phyloP scores from a whole-genome alignment of 225 moss, liverwort and hornwort species.

The Pseudisothecium myosuroides region DNA sequence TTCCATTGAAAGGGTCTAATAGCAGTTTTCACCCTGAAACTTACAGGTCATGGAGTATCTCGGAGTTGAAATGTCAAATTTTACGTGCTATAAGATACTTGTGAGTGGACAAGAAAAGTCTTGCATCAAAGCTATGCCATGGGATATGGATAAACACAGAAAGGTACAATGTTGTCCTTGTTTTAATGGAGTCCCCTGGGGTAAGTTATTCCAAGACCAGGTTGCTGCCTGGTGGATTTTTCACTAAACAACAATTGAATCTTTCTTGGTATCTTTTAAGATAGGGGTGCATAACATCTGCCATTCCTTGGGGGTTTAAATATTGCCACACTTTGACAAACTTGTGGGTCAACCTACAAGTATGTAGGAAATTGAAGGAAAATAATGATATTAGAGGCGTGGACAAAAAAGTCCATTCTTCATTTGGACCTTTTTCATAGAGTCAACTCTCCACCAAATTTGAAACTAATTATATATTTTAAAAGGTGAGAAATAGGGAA shows the following conservation, averaged over 20 bases:
- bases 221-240: not conserved
- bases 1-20: too few species aligned
- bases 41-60: not conserved
- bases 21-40: not conserved
- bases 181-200: not conserved
- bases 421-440: accelerated
- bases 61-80: conserved; percentile 14
- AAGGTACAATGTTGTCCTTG: not conserved
- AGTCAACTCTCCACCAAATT: not conserved
- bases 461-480: not conserved
- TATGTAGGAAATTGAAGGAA: not conserved
- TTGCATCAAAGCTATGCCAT: not conserved
- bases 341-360: accelerated
- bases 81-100: not conserved
- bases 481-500: not conserved
- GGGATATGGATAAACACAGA: not conserved
- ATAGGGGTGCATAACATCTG: not conserved
- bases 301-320: not conserved
- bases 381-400: not conserved
- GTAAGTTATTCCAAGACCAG: not conserved
- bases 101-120: conserved; percentile 11
- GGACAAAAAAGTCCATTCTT: not conserved
- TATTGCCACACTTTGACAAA: not conserved
- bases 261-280: not conserved
- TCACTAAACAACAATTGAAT: not conserved